These are phyloP conservation scores for Ottelia alismoides DNA, from an alignment of 106 monocot species.

Conservation along the genomic window DNA sequence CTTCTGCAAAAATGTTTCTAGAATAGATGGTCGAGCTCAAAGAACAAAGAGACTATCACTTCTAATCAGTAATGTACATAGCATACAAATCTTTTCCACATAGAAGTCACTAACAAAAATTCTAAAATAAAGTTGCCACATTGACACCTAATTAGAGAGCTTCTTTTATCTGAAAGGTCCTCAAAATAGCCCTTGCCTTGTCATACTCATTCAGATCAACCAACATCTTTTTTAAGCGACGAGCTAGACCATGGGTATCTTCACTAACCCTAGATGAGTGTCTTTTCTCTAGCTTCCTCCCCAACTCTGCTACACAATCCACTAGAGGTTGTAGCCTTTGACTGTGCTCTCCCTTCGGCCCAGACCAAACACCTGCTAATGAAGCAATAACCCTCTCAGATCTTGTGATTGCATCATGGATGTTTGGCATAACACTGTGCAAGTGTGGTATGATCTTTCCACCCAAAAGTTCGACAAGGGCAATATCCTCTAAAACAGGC, in stretches of 20 bases:
- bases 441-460: conserved; percentile 76
- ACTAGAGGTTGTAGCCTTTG: conserved; percentile 65
- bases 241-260: conserved; percentile 60
- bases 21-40: too few relatives aligned
- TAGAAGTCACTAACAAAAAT: too few relatives aligned
- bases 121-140: too few relatives aligned
- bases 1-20: too few relatives aligned
- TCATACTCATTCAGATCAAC: conserved; percentile 69
- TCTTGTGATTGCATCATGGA: conserved; percentile 75
- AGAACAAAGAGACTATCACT: too few relatives aligned
- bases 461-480: conserved; percentile 58
- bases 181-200: conserved; percentile 50
- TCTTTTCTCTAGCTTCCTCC: conserved; percentile 65
- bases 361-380: conserved; percentile 65
- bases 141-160: conserved; percentile 45
- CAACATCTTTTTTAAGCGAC: conserved; percentile 72
- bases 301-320: conserved; percentile 59
- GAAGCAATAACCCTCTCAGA: conserved; percentile 75
- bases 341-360: conserved; percentile 30
- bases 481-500: conserved; percentile 64
- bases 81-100: too few relatives aligned
- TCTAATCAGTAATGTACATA: too few relatives aligned
- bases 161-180: conserved; percentile 53
- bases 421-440: conserved; percentile 43
- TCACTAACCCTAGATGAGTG: conserved; percentile 34